Conservation (phyloP, 805 yeast species). For the Monosporozyma aerobia region DNA sequence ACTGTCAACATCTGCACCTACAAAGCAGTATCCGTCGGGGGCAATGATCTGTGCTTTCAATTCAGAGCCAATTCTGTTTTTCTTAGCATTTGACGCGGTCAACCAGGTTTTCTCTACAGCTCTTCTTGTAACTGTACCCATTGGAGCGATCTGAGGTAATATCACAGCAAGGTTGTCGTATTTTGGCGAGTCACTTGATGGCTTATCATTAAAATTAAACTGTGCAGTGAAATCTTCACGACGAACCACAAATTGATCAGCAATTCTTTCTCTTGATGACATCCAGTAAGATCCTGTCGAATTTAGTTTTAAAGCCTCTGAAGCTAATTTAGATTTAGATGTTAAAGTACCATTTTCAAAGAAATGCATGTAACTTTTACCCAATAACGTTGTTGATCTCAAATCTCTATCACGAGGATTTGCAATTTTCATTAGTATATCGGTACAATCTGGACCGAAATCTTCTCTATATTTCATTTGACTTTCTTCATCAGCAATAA, state of each 20-base stretch:
- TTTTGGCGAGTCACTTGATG: background rate
- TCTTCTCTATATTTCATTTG: slow-evolving; percentile 9
- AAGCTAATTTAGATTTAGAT: slow-evolving; percentile 64
- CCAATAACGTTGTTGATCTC: slow-evolving; percentile 66
- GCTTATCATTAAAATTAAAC: slow-evolving; percentile 10
- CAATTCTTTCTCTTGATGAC: slow-evolving; percentile 77
- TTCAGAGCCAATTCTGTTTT: slow-evolving; percentile 82
- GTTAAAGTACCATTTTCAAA: slow-evolving; percentile 68
- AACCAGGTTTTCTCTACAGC: slow-evolving; percentile 98
- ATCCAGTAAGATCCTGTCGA: slow-evolving; percentile 87
- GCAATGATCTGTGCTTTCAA: slow-evolving; percentile 78
- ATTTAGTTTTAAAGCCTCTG: slow-evolving; percentile 68
- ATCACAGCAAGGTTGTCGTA: slow-evolving; percentile 52
- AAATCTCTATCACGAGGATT: slow-evolving; percentile 75
- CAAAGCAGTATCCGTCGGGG: slow-evolving; percentile 82
- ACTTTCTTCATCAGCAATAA: slow-evolving; percentile 16
- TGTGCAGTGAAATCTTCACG: slow-evolving; percentile 26
- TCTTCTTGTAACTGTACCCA: slow-evolving; percentile 95
- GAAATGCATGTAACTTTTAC: slow-evolving; percentile 61
- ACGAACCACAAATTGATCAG: slow-evolving; percentile 76
- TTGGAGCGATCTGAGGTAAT: slow-evolving; percentile 72
- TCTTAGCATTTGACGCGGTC: slow-evolving; percentile 92
- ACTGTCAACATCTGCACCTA: slow-evolving; percentile 98
- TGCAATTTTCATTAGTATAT: slow-evolving; percentile 58
- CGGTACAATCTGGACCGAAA: background rate